phyloP scores from a whole-genome alignment of 2,329 filamentous ascomycete species.

The Alternaria burnsii region DNA sequence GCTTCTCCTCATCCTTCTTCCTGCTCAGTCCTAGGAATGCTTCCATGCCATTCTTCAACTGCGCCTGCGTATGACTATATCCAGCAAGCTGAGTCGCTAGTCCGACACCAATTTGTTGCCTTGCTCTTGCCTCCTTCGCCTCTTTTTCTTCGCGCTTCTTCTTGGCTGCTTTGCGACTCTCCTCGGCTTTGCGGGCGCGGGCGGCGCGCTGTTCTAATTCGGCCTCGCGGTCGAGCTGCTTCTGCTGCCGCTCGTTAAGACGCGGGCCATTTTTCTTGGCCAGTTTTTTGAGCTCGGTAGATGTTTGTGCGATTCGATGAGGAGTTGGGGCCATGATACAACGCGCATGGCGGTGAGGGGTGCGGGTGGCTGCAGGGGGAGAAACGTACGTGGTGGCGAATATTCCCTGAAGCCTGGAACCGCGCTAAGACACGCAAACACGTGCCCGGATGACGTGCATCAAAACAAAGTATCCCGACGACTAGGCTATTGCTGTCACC shows the following conservation, averaged over 20 bases:
- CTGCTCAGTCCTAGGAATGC: constrained; percentile 43
- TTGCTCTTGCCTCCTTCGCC: constrained; percentile 38
- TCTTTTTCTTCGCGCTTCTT: constrained; percentile 46
- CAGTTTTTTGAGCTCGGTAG: constrained; percentile 45
- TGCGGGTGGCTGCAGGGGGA: constrained; percentile 4
- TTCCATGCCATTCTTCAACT: constrained; percentile 51
- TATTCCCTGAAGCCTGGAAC: constrained; percentile 2
- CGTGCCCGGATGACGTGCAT: constrained; percentile 5
- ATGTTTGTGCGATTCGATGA: constrained; percentile 44
- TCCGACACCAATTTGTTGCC: constrained; percentile 44
- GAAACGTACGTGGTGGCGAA: constrained; percentile 11
- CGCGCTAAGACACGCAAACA: constrained; percentile 18
- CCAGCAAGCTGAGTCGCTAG: constrained; percentile 51
- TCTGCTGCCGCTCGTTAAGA: constrained; percentile 37
- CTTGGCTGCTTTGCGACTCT: constrained; percentile 37
- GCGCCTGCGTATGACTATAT: constrained; percentile 50
- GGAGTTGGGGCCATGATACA: constrained; percentile 36
- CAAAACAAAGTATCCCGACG: neutral
- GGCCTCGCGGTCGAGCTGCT: constrained; percentile 41
- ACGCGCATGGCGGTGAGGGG: constrained; percentile 15
- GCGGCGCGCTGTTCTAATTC: constrained; percentile 47
- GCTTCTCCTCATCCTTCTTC: constrained; percentile 31
- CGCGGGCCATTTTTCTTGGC: constrained; percentile 42
- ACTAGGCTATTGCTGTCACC: neutral
- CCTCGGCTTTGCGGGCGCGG: constrained; percentile 44